phyloP scores from a whole-genome alignment of 768 basidiomycete genomes.

The Pulveroboletus sp. region DNA sequence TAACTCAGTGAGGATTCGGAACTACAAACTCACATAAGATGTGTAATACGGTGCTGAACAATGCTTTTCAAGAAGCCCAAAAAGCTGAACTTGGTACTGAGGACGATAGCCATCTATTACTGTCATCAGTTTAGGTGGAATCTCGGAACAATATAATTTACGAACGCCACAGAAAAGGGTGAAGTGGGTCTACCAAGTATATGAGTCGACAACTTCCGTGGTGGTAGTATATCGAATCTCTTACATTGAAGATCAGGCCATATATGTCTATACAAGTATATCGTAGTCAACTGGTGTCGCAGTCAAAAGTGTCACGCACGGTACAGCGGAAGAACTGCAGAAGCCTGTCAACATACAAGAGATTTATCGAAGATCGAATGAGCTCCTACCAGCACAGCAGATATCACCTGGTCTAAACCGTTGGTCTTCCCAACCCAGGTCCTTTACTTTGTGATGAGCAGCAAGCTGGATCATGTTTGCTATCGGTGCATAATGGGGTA shows the following conservation, averaged over 20 bases:
- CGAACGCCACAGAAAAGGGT: constrained; percentile 52
- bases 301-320: constrained; percentile 36
- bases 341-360: background rate
- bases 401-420: constrained; percentile 59
- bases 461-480: constrained; percentile 59
- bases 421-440: constrained; percentile 41
- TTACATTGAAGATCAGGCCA: constrained; percentile 58
- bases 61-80: constrained; percentile 43
- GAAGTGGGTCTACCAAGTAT: constrained; percentile 50
- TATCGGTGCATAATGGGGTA: constrained; percentile 55
- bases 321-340: constrained; percentile 55
- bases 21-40: constrained; percentile 34
- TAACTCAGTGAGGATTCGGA: background rate
- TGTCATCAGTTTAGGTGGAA: constrained; percentile 5
- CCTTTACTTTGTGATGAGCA: constrained; percentile 46
- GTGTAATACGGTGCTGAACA: constrained; percentile 40
- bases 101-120: constrained; percentile 46
- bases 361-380: background rate
- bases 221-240: background rate
- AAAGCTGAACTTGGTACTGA: constrained; percentile 42
- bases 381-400: constrained; percentile 48
- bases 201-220: constrained; percentile 6
- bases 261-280: constrained; percentile 49
- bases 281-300: background rate
- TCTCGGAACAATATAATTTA: background rate